These are phyloP conservation scores for Pouteria glomerata DNA, from an alignment of 148 eudicot genomes.

Conservation along the genomic window DNA sequence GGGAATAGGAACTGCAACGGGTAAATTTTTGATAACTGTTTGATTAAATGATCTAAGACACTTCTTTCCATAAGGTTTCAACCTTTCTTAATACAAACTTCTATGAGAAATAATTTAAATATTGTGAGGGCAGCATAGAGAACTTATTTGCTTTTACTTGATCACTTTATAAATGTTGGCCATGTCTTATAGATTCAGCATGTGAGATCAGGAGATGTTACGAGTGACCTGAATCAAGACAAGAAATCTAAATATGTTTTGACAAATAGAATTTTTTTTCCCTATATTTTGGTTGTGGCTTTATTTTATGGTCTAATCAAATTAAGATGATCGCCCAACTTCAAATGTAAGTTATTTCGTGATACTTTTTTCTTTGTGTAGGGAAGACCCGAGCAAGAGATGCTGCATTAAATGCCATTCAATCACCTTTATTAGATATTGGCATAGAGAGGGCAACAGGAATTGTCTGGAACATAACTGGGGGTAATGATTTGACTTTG, in stretches of 20 bases:
- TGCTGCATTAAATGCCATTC: constrained; percentile 97
- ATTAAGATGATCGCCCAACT: background rate
- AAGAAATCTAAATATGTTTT: background rate
- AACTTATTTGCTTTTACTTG: background rate
- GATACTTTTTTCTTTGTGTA: constrained; percentile 23
- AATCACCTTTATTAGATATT: constrained; percentile 92
- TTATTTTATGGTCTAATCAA: background rate
- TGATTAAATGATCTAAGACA: background rate
- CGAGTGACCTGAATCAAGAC: background rate
- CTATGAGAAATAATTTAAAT: background rate
- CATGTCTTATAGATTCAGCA: background rate
- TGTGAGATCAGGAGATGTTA: background rate
- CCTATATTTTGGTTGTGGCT: background rate
- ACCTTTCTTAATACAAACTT: background rate
- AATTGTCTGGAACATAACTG: constrained; percentile 98
- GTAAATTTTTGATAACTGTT: constrained; percentile 33
- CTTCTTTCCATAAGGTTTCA: background rate
- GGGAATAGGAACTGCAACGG: constrained; percentile 99
- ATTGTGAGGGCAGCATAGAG: background rate
- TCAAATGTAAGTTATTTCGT: background rate
- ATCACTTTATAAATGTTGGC: background rate
- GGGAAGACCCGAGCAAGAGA: constrained; percentile 99
- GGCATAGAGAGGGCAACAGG: constrained; percentile 99
- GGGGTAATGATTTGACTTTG: constrained; percentile 91
- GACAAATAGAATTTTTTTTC: background rate